phyloP scores from a whole-genome alignment of 768 basidiomycete species.

The Paxillus rubicundulus region DNA sequence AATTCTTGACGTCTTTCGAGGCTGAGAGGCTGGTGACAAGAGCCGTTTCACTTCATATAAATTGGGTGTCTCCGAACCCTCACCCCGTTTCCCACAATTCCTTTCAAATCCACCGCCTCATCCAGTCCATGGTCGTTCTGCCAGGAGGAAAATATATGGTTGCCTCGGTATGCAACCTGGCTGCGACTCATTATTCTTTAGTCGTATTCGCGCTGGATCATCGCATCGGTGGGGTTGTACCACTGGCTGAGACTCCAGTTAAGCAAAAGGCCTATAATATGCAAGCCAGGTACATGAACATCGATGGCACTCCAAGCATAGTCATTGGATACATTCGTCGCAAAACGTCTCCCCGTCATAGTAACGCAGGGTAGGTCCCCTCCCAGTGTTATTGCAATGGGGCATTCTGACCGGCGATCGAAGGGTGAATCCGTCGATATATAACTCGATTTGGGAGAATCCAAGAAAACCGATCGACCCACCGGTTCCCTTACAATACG shows the following conservation, averaged over 20 bases:
- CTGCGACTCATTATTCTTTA: slow-evolving; percentile 46
- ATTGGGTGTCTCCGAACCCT: slow-evolving; percentile 49
- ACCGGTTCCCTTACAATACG: slow-evolving; percentile 42
- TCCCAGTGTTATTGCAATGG: background rate
- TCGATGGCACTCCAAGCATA: slow-evolving; percentile 45
- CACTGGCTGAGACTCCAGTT: slow-evolving; percentile 50
- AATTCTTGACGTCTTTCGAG: slow-evolving; percentile 35
- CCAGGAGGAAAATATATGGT: slow-evolving; percentile 70
- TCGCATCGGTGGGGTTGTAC: slow-evolving; percentile 36
- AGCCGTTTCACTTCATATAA: slow-evolving; percentile 57
- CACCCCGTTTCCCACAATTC: slow-evolving; percentile 23
- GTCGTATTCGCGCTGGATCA: slow-evolving; percentile 58
- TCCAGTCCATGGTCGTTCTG: slow-evolving; percentile 55
- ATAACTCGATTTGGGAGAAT: slow-evolving; percentile 31
- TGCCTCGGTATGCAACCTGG: slow-evolving; percentile 51
- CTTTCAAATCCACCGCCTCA: slow-evolving; percentile 32
- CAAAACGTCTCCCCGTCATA: slow-evolving; percentile 23
- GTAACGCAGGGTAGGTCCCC: slow-evolving; percentile 14
- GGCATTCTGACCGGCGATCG: slow-evolving; percentile 2
- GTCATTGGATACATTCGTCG: slow-evolving; percentile 53
- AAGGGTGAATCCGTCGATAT: slow-evolving; percentile 32
- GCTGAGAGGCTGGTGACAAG: slow-evolving; percentile 59
- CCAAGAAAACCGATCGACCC: slow-evolving; percentile 41
- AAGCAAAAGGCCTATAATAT: slow-evolving; percentile 53
- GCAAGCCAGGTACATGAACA: slow-evolving; percentile 58